phyloP scores from a whole-genome alignment of 2,329 filamentous ascomycete species.

The Daldinia eschscholtzii region DNA sequence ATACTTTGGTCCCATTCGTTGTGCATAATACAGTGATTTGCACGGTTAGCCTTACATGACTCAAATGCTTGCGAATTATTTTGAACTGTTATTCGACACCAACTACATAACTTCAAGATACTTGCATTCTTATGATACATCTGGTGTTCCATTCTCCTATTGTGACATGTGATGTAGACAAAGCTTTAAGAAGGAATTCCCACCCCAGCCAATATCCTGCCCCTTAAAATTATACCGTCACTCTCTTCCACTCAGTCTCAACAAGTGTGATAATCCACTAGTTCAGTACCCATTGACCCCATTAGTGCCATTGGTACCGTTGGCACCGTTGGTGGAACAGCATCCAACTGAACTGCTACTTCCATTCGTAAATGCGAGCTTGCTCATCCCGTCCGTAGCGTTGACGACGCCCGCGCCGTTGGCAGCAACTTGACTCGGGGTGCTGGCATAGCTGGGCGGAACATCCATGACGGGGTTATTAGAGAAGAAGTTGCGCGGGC shows the following conservation, averaged over 20 bases:
- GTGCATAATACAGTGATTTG: too few species aligned
- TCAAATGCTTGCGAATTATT: background rate
- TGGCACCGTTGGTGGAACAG: conserved; percentile 30
- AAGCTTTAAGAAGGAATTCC: background rate
- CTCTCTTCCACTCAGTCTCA: background rate
- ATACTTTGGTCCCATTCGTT: too few species aligned
- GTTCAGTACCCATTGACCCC: conserved; percentile 39
- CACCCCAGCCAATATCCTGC: background rate
- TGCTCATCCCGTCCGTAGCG: conserved; percentile 52
- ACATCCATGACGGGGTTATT: conserved; percentile 85
- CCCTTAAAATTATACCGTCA: background rate
- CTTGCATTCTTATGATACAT: background rate
- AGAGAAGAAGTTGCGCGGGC: conserved; percentile 85
- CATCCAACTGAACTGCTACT: conserved; percentile 28
- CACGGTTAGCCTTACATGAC: too few species aligned
- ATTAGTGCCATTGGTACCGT: conserved; percentile 41
- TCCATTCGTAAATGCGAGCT: conserved; percentile 45
- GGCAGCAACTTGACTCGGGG: conserved; percentile 71
- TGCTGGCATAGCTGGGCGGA: conserved; percentile 78
- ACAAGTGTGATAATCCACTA: background rate
- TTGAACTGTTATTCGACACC: background rate
- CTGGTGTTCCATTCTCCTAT: background rate
- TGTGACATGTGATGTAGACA: background rate
- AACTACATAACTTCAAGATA: background rate
- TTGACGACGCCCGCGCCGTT: conserved; percentile 51